phyloP scores from a whole-genome alignment of 768 basidiomycete species.

The Tricholoma saponaceum region DNA sequence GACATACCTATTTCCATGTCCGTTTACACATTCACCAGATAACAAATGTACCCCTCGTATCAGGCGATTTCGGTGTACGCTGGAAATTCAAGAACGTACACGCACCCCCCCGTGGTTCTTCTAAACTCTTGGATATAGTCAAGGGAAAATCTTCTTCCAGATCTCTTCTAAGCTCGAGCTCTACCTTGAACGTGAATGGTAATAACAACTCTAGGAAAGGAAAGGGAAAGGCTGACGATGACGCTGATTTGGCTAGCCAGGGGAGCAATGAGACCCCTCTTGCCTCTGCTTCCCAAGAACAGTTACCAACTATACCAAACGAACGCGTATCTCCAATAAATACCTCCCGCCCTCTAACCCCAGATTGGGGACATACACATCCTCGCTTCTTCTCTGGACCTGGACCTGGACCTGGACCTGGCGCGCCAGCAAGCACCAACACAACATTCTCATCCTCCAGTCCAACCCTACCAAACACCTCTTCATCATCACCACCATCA shows the following conservation, averaged over 20 bases:
- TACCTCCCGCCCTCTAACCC: slow-evolving; percentile 8
- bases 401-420: too few species aligned
- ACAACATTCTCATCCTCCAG: slow-evolving; percentile 12
- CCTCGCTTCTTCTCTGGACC: slow-evolving; percentile 14
- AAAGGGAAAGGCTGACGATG: slow-evolving; percentile 12
- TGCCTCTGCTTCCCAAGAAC: slow-evolving; percentile 3
- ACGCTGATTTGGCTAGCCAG: slow-evolving; percentile 6
- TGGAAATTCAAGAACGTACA: slow-evolving; percentile 69
- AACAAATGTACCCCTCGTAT: slow-evolving; percentile 65
- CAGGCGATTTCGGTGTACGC: slow-evolving; percentile 62
- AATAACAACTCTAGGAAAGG: slow-evolving; percentile 6
- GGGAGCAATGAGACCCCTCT: slow-evolving; percentile 1
- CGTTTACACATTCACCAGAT: slow-evolving; percentile 62
- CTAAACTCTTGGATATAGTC: slow-evolving; percentile 27
- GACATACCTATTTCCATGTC: slow-evolving; percentile 64
- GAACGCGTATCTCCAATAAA: too few species aligned
- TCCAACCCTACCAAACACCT: not conserved
- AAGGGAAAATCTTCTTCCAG: slow-evolving; percentile 25
- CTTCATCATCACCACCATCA: slow-evolving; percentile 2
- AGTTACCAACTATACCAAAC: not conserved
- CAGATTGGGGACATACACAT: slow-evolving; percentile 9
- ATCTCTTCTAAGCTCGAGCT: not conserved
- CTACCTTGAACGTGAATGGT: slow-evolving; percentile 10
- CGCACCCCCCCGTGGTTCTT: slow-evolving; percentile 28
- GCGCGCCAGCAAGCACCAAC: too few species aligned